Conservation (phyloP, 139 green algal genomes). For the Eudorina sp. region DNA sequence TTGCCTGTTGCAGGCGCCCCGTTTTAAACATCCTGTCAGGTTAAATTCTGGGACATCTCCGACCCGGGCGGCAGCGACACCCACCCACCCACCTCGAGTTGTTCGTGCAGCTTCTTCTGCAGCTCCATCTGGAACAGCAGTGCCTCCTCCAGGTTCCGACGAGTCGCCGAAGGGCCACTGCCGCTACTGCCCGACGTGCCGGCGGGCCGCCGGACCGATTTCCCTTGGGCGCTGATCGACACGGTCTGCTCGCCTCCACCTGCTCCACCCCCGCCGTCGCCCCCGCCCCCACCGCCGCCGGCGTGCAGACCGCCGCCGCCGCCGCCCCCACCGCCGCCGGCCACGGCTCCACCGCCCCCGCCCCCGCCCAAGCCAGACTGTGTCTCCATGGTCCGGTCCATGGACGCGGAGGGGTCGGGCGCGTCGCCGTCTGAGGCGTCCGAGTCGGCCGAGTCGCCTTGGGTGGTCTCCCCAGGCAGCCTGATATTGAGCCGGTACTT, state of each 20-base stretch:
- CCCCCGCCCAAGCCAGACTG: background rate
- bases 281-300: background rate
- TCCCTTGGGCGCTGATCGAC: background rate
- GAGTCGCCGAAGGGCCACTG: conserved; percentile 21
- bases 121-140: conserved; percentile 96
- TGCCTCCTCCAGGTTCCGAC: conserved; percentile 84
- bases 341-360: conserved; percentile 5
- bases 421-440: conserved; percentile 4
- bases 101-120: conserved; percentile 96
- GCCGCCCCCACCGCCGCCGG: background rate
- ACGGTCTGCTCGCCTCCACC: conserved; percentile 33
- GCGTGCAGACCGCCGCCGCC: too few relatives aligned
- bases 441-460: conserved; percentile 32
- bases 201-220: background rate
- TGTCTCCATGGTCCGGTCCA: conserved; percentile 25
- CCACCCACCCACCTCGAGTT: conserved; percentile 84
- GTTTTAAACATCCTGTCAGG: too few relatives aligned
- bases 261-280: too few relatives aligned
- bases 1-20: too few relatives aligned
- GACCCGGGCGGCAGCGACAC: background rate
- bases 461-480: conserved; percentile 63
- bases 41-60: too few relatives aligned
- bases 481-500: conserved; percentile 93
- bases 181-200: conserved; percentile 13
- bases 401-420: background rate